Evolutionary conservation across 2,329 filamentous ascomycete species (phyloP).

Genomic region (Aspergillus fischeri): DNA sequence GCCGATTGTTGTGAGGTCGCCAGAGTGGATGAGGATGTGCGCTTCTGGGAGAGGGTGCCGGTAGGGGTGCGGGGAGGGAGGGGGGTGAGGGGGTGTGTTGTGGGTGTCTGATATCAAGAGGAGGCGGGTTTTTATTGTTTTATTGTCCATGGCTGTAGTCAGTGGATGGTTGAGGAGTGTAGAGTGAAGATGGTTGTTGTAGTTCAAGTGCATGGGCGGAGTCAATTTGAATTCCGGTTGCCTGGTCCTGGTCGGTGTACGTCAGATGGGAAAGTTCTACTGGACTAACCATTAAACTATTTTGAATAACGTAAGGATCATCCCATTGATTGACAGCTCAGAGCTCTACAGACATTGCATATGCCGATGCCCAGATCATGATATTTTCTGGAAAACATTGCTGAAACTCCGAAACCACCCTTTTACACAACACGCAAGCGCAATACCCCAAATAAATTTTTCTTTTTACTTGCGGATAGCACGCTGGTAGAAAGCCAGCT

Average conservation of each 20-base stretch:
- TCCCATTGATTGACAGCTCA: constrained; percentile 35
- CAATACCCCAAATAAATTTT: constrained; percentile 18
- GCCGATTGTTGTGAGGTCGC: constrained; percentile 48
- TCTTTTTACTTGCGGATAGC: constrained; percentile 91
- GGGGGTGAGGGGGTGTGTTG: constrained; percentile 27
- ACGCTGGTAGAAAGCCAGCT: constrained; percentile 99
- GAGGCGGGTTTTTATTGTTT: constrained; percentile 12
- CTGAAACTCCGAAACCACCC: constrained; percentile 35
- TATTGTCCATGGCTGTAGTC: too few relatives aligned
- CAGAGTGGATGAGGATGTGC: constrained; percentile 55
- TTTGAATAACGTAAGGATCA: constrained; percentile 21
- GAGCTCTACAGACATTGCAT: constrained; percentile 35
- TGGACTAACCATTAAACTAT: constrained; percentile 5
- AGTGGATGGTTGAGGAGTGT: too few relatives aligned
- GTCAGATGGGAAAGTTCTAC: too few relatives aligned
- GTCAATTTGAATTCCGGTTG: too few relatives aligned
- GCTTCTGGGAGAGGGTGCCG: constrained; percentile 44
- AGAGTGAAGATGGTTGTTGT: too few relatives aligned
- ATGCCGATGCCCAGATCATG: constrained; percentile 14
- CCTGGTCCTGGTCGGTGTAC: too few relatives aligned
- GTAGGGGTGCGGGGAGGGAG: constrained; percentile 14
- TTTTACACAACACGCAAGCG: constrained; percentile 17
- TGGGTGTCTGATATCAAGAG: constrained; percentile 44
- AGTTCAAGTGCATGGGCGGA: too few relatives aligned
- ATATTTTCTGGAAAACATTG: constrained; percentile 32